Conservation (phyloP, 306 rosid species). For the Castanea sativa region DNA sequence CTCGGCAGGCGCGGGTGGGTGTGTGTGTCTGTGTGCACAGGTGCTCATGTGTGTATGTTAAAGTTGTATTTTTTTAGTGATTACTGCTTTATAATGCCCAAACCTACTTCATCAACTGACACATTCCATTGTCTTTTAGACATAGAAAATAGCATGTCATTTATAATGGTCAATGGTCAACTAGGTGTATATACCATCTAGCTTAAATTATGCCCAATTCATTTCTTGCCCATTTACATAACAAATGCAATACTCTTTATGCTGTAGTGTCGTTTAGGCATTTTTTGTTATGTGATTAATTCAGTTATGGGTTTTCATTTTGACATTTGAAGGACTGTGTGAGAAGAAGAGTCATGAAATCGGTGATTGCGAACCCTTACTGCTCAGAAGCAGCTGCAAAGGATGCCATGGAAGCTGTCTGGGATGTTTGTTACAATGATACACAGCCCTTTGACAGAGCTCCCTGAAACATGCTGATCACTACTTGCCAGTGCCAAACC, state of each 20-base stretch:
- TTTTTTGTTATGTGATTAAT: background rate
- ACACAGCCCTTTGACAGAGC: constrained; percentile 78
- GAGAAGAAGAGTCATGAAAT: constrained; percentile 78
- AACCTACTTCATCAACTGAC: background rate
- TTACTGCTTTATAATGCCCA: background rate
- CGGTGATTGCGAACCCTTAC: constrained; percentile 54
- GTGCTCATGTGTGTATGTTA: background rate
- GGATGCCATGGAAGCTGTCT: constrained; percentile 86
- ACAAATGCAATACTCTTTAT: background rate
- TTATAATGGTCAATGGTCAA: background rate
- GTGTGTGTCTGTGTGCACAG: background rate
- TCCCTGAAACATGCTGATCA: constrained; percentile 39
- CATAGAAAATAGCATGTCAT: background rate
- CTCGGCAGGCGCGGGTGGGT: background rate
- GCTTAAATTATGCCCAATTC: background rate
- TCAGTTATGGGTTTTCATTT: constrained; percentile 13
- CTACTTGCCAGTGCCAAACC: constrained; percentile 10
- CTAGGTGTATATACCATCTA: background rate
- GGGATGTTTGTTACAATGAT: constrained; percentile 91
- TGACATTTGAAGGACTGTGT: constrained; percentile 71
- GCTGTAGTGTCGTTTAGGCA: background rate
- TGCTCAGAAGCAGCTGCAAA: constrained; percentile 63
- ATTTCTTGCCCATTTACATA: background rate
- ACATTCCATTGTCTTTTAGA: constrained; percentile 6
- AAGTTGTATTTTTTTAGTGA: background rate